Evolutionary conservation across 73 alveolate species (phyloP), one percentile per base, ranked within the genome.

Genomic region (Strombidium stylifer): DNA sequence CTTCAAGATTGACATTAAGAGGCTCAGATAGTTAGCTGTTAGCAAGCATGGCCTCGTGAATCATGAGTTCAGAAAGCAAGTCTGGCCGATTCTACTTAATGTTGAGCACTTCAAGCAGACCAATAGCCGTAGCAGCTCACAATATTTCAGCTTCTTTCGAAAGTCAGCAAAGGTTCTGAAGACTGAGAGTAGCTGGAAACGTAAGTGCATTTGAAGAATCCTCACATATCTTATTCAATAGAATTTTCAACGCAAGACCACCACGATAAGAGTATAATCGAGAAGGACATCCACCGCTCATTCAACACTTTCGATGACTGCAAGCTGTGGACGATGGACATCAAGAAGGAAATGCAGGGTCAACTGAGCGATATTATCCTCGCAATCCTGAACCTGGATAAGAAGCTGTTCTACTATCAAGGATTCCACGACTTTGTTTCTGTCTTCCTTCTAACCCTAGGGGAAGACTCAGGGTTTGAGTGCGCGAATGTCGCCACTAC

Each of bases 361-460:
- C 42, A 10, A 32, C 10, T 4, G 10, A 32, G 42, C 4, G n/a
- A 4, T 32, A n/a, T n/a, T n/a, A n/a, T n/a, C 46, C 37, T 55
- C 6, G 72, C 68, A 3, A 19, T 56, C 8, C 41, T 69, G 25
- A 39, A 31, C 18, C 40, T 42, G 27, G 41, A 71, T 20, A 3
- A 15, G 20, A 20, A n/a, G 26, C 57, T 56, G 24, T 27, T 4
- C 42, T 78, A 78, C 34, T 58, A 46, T 37, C 54, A 78, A 56
- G 90, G 90, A 0, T 57, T 18, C 20, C 73, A 78, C 44, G 84
- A 69, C 42, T 28, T 69, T 27, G 52, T 36, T 35, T 68, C 90
- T 0, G 80, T 69, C 14, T 34, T 78, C 51, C 28, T 16, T 8
- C 54, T 78, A 26, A 61, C 78, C n/a, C 41, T 64, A 16, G 78